phyloP scores from a whole-genome alignment of 306 rosid species.

The Alnus rubra region DNA sequence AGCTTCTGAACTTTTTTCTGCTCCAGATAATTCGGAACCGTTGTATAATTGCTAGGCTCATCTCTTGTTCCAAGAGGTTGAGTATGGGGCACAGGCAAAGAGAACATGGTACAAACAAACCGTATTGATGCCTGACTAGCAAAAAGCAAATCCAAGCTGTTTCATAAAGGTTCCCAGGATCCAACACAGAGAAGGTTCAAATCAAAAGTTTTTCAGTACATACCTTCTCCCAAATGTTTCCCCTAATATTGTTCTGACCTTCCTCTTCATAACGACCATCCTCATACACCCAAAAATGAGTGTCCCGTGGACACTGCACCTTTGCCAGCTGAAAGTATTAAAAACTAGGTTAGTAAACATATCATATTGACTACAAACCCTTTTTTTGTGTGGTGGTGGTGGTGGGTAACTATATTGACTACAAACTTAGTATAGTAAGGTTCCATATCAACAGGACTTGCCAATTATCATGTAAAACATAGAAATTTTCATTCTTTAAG shows the following conservation, averaged over 20 bases:
- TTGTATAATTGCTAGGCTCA: slow-evolving; percentile 77
- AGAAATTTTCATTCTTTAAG: background rate
- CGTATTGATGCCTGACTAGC: slow-evolving; percentile 81
- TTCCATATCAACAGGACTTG: background rate
- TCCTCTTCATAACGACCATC: slow-evolving; percentile 99
- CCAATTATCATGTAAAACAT: too few species aligned
- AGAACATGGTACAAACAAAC: slow-evolving; percentile 69
- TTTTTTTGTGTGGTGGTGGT: background rate
- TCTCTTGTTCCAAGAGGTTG: slow-evolving; percentile 75
- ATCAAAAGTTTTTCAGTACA: slow-evolving; percentile 22
- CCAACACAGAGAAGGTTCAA: slow-evolving; percentile 17
- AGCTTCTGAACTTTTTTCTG: slow-evolving; percentile 88
- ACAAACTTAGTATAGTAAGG: background rate
- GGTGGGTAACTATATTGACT: background rate
- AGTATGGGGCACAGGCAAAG: slow-evolving; percentile 83
- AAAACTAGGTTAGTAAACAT: slow-evolving; percentile 23
- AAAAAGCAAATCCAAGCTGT: slow-evolving; percentile 32
- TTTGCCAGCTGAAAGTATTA: slow-evolving; percentile 79
- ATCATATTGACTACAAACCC: slow-evolving; percentile 10
- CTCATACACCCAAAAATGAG: slow-evolving; percentile 99
- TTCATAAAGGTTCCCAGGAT: slow-evolving; percentile 28
- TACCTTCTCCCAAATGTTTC: slow-evolving; percentile 99
- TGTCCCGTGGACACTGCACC: slow-evolving; percentile 99
- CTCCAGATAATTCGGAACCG: slow-evolving; percentile 78
- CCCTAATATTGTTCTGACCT: slow-evolving; percentile 98